A percentile compares a stretch with the other conserved stretches of the same genome.
Evolutionary conservation across 371 early-diverging fungal genomes (phyloP).

Genomic region (Mortierella sp.): DNA sequence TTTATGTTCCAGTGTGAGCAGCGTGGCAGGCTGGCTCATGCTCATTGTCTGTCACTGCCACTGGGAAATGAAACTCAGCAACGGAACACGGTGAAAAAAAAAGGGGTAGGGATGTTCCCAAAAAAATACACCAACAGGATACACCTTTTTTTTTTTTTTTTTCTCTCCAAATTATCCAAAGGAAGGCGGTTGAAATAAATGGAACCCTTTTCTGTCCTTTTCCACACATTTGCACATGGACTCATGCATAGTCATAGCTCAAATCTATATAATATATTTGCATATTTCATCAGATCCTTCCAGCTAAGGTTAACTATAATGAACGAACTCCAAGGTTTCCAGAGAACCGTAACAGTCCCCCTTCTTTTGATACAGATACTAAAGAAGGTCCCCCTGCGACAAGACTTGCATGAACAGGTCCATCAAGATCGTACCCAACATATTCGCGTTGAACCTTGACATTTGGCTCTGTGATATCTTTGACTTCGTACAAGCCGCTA

Average conservation of each 20-base stretch:
- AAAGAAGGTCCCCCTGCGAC: conserved; percentile 42
- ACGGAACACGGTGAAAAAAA: neutral
- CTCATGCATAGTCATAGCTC: neutral
- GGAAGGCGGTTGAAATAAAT: neutral
- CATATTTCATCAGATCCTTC: too few relatives aligned
- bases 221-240: neutral
- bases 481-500: conserved; percentile 46
- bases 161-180: neutral
- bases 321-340: conserved; percentile 20
- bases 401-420: conserved; percentile 38
- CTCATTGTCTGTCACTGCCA: neutral
- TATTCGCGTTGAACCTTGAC: conserved; percentile 46
- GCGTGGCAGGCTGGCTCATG: conserved; percentile 4
- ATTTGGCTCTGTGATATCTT: neutral
- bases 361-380: conserved; percentile 37
- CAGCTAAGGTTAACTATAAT: neutral
- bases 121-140: neutral
- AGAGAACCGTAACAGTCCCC: conserved; percentile 37
- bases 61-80: neutral
- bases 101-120: too few relatives aligned
- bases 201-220: neutral
- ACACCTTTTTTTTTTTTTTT: neutral
- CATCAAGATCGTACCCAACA: conserved; percentile 57
- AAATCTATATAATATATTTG: neutral
- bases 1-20: neutral